Base-by-base conservation (phyloP, 495 filamentous ascomycete genomes). In the Schizothecium vesticola region DNA sequence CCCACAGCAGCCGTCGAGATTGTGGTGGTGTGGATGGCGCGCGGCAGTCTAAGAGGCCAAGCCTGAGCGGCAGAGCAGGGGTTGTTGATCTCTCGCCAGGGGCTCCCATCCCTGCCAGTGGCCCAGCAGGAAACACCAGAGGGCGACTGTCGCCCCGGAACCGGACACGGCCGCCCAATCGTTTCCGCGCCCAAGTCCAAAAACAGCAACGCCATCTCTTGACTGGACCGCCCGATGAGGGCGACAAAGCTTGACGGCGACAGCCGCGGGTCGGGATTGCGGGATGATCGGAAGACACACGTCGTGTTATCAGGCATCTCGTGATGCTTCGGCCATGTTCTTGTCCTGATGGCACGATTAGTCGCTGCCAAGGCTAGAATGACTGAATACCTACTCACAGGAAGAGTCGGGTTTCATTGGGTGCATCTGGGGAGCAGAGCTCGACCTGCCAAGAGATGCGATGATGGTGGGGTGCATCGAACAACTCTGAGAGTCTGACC, bases 91-190 rank as follows among this genome's bases (percentile, higher is more conserved):
- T 36, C 51, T 36, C 13, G 26, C 58, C 43, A 63, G 68, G 64
- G 68, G 43, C 22, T 28, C 6, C 2, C 13, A 33, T 61, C 64
- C 68, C 60, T 67, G 68, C 61, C 59, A 70, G 19, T 66, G 68
- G 63, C 33, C 56, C 43, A 57, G 25, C 25, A 29, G 67, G 43
- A 33, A 22, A 55, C n/a, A 56, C 51, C 31, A 7, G 26, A 51
- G 59, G 68, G 61, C 31, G 26, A 51, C 28, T 25, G 63, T n/a
- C 65, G 55, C 31, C 23, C 61, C 29, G 16, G 8, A 61, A 22
- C 57, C 61, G 60, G 66, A 64, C 71, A 69, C 31, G 21, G 29
- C 56, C 43, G 57, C 13, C 65, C 65, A 76, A 76, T 76, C 74
- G 69, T 68, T 75, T 73, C 59, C 66, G 58, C 36, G 43, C 51